A percentile compares a stretch with the other conserved stretches of the same genome.
Conservation (phyloP, 495 filamentous ascomycete species). For the Penicillium argentinense region DNA sequence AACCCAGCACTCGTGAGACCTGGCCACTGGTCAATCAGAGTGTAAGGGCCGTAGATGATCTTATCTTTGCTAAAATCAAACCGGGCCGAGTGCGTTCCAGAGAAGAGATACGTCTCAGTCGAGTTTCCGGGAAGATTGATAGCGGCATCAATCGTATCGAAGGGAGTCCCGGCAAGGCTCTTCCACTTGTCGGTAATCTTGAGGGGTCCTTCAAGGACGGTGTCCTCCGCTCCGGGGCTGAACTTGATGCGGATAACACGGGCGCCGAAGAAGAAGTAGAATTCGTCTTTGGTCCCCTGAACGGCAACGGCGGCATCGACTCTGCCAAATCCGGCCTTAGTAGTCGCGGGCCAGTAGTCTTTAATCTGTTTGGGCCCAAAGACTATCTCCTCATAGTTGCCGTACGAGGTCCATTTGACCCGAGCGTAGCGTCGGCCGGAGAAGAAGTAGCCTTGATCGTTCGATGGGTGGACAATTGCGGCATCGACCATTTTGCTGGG, state of each 20-base stretch:
- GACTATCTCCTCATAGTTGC: constrained; percentile 5
- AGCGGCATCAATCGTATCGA: constrained; percentile 19
- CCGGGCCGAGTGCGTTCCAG: constrained; percentile 11
- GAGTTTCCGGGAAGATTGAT: constrained; percentile 7
- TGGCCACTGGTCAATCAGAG: constrained; percentile 8
- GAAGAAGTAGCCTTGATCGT: constrained; percentile 14
- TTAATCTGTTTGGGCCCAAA: constrained; percentile 32
- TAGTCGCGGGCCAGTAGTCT: constrained; percentile 38
- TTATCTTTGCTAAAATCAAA: constrained; percentile 7
- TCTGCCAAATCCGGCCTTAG: constrained; percentile 20
- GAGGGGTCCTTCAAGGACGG: constrained; percentile 5
- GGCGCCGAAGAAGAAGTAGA: constrained; percentile 10
- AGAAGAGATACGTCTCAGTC: constrained; percentile 14
- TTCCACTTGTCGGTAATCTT: constrained; percentile 9
- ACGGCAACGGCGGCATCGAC: constrained; percentile 12
- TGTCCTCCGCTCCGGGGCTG: constrained; percentile 2
- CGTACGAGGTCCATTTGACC: constrained; percentile 7
- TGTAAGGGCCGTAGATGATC: constrained; percentile 10
- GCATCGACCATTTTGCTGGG: constrained; percentile 15
- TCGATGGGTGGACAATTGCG: constrained; percentile 1
- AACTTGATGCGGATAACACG: constrained; percentile 10
- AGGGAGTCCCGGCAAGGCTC: constrained; percentile 6
- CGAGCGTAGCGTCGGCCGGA: constrained; percentile 14
- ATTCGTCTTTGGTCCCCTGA: constrained; percentile 2
- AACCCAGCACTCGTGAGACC: constrained; percentile 9